Base-by-base conservation (phyloP, 2,329 filamentous ascomycete genomes). In the Nemania sp. region DNA sequence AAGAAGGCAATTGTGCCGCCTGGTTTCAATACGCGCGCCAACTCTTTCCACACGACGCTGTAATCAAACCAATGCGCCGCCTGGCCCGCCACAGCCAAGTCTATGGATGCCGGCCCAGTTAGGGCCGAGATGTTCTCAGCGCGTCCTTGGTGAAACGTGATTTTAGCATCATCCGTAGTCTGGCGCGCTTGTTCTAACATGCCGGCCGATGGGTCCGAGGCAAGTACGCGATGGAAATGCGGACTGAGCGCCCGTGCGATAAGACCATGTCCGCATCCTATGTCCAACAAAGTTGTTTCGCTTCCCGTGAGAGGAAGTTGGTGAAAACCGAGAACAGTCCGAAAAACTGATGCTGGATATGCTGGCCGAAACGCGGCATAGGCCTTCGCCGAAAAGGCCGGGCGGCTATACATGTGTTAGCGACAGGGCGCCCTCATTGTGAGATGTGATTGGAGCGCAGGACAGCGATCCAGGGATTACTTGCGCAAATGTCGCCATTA, bases 11-110 rank as follows among this genome's bases (percentile, higher is more conserved):
- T 61, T 0, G 80, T 82, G 14, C 83, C 84, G 12, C 80, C 80
- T 2, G 68, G 66, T 43, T 78, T 74, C 34, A 86, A 70, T 6
- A 83, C 77, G 11, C 81, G 75, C 8, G 71, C 71, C 52, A 87
- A 66, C 62, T 82, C 78, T 0, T 75, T 75, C 80, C 82, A 88
- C 3, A 79, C 75, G 33, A 71, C 73, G 6, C 57, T 34, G 63
- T 81, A 82, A 65, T 86, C 77, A 66, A 88, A 88, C 84, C 84
- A 88, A 66, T 88, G 85, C 34, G 83, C 82, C 6, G 84, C 77
- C 63, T 88, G 83, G 6, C 74, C 78, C 4, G 76, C 71, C 14
- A 78, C 74, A 5, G 71, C 73, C 61, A 78, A 70, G 65, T 88
- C 84, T 1, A 86, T 67, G 3, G 73, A 76, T 5, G 65, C 71